These are phyloP conservation scores for Niveomyces coronatus DNA, from an alignment of 2,329 filamentous ascomycete genomes.

Conservation along the genomic window DNA sequence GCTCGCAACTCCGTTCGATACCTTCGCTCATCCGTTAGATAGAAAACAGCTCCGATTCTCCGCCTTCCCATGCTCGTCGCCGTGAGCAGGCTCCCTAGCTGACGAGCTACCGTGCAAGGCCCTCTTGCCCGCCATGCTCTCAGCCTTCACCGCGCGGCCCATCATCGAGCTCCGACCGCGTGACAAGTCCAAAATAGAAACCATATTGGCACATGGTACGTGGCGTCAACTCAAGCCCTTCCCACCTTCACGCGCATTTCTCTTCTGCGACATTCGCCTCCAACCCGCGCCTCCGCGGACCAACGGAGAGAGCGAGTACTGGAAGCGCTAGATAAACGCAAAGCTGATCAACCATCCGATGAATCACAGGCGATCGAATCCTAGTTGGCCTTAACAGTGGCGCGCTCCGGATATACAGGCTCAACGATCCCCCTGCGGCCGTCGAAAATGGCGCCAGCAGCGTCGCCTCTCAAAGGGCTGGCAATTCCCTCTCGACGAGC, in stretches of 20 bases:
- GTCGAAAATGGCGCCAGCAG: conserved; percentile 21
- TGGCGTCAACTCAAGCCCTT: too few species aligned
- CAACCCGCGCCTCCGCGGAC: too few species aligned
- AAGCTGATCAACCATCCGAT: conserved; percentile 4
- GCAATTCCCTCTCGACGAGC: conserved; percentile 16
- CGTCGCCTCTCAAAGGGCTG: too few species aligned
- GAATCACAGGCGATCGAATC: conserved; percentile 63
- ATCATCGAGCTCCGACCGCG: conserved; percentile 94
- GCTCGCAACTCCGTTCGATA: too few species aligned
- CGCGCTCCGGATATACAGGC: conserved; percentile 77
- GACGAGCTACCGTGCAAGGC: conserved; percentile 30
- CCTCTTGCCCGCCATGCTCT: conserved; percentile 60
- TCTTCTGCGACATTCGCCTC: too few species aligned
- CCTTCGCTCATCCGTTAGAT: too few species aligned
- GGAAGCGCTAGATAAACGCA: conserved; percentile 5
- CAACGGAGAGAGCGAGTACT: too few species aligned
- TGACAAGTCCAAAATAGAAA: conserved; percentile 97
- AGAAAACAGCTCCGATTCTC: background rate
- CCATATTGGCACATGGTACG: conserved; percentile 79
- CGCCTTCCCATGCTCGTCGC: conserved; percentile 21
- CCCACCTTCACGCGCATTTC: too few species aligned
- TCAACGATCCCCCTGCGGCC: conserved; percentile 54
- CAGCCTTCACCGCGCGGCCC: conserved; percentile 90
- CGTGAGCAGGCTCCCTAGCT: conserved; percentile 17
- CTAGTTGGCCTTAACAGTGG: conserved; percentile 89